Evolutionary conservation across 345 rosid genomes (phyloP).

Genomic region (Euphorbia peplus): DNA sequence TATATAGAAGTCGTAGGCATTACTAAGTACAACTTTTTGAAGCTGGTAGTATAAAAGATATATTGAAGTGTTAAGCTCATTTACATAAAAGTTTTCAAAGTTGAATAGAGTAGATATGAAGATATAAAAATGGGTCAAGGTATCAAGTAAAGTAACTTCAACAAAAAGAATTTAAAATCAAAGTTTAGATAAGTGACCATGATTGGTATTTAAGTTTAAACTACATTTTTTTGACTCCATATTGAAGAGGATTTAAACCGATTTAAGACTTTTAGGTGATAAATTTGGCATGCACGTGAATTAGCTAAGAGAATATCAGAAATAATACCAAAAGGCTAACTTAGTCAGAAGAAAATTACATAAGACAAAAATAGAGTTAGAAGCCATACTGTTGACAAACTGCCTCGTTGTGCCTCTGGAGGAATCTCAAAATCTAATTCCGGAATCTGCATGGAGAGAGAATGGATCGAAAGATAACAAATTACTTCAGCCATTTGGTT

Average conservation of each 20-base stretch:
- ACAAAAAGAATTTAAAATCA: no score
- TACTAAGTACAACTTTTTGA: not conserved
- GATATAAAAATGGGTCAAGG: no score
- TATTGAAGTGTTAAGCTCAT: not conserved
- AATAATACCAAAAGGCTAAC: not conserved
- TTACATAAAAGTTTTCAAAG: not conserved
- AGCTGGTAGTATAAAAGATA: not conserved
- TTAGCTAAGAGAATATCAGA: not conserved
- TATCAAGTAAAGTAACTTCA: not conserved
- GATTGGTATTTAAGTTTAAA: not conserved
- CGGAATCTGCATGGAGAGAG: conserved; percentile 56
- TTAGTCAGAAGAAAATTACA: not conserved
- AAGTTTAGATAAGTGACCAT: not conserved
- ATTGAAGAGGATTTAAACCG: not conserved
- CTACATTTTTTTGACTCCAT: not conserved
- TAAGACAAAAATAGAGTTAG: not conserved
- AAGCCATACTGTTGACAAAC: conserved; percentile 72
- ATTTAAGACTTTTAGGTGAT: not conserved
- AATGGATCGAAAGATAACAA: not conserved
- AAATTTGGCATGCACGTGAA: not conserved
- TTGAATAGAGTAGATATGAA: not conserved
- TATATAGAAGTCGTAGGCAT: not conserved
- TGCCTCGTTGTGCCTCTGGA: conserved; percentile 91
- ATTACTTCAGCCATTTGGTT: not conserved
- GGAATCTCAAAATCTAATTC: conserved; percentile 95